Evolutionary conservation across 2,329 filamentous ascomycete species (phyloP), one percentile per base, ranked within the genome.

Genomic region (Lachnellula occidentalis): DNA sequence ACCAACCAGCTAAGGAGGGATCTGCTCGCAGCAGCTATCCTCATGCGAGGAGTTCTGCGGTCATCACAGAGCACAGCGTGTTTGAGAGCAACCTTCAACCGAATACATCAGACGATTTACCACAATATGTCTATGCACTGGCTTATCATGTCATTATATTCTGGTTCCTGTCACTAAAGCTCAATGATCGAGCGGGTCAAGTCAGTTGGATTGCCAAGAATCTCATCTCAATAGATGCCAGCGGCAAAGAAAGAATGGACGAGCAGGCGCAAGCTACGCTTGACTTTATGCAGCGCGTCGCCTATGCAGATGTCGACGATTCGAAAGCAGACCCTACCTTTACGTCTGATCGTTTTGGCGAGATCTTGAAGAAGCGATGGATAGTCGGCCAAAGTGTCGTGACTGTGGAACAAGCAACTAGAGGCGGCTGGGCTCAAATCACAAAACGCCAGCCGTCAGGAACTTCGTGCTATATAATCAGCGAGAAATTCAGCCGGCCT

Each of bases 131-230:
- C 24, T 94, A 95, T 70, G 88, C 91, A 1, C 76, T 97, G 50
- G 92, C 92, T 8, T 96, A 96, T 68, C 92, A 97, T 69, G 90
- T 96, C 63, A 92, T 99, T 61, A 87, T 91, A 1, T 96, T 95
- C 68, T 99, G 94, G 94, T 99, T 97, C 69, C 78, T 99, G 62
- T 88, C 91, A 1, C 71, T 99, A 63, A 92, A 90, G 66, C 79
- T 96, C 50, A 82, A 86, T 37, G 91, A 96, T 67, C 85, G 94
- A 49, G 82, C 86, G 34, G 89, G 83, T 58, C 86, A 95, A 61
- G 91, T 96, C 50, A 84, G 85, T 27, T 96, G 90, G 89, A 96
- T 99, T 60, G 87, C 88, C 11, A 90, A 87, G 66, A 90, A 90
- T 60, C 78, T 99, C 12, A 76, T 82, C 9, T 92, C 92, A 63